A percentile compares a stretch with the other conserved stretches of the same genome.
These are phyloP conservation scores for Parasitella parasitica DNA, from an alignment of 371 early-diverging fungal species.

Conservation along the genomic window DNA sequence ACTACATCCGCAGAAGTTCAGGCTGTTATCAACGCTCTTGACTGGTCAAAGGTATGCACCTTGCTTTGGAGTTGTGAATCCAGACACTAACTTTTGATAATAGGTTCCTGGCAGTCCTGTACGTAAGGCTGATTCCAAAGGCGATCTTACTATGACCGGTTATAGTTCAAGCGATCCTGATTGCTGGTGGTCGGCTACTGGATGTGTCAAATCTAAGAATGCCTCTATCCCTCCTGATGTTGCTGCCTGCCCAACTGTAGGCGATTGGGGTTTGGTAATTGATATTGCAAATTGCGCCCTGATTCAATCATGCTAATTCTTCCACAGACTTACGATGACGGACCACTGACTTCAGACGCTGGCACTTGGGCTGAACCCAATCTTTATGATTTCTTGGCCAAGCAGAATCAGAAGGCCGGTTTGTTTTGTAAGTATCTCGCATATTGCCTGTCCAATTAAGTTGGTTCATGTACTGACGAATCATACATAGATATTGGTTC, in stretches of 20 bases:
- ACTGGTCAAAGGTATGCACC: conserved; percentile 39
- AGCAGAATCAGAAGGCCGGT: conserved; percentile 20
- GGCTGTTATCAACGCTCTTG: conserved; percentile 38
- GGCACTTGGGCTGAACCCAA: conserved; percentile 38
- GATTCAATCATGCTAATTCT: neutral
- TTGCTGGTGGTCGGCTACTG: conserved; percentile 40
- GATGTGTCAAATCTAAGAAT: conserved; percentile 43
- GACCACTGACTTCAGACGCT: conserved; percentile 33
- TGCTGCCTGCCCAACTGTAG: conserved; percentile 34
- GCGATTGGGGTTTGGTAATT: conserved; percentile 48
- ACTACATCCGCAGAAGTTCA: conserved; percentile 35
- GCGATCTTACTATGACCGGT: conserved; percentile 20
- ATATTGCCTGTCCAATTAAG: neutral
- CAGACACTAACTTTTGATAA: neutral
- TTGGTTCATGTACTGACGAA: neutral
- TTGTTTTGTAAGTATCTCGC: conserved; percentile 17
- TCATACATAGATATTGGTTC: conserved; percentile 23
- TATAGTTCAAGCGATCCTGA: conserved; percentile 25
- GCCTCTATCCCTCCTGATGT: conserved; percentile 38
- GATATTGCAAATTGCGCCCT: conserved; percentile 17
- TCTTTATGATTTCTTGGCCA: conserved; percentile 43
- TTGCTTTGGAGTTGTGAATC: too few species aligned
- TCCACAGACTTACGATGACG: conserved; percentile 33
- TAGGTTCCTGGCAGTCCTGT: conserved; percentile 34
- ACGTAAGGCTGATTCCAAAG: conserved; percentile 20